Percentiles rank a stretch among this genome's conserved stretches.
Conservation (phyloP, 1,139 yeast genomes). For the Kodamaea anthophila region DNA sequence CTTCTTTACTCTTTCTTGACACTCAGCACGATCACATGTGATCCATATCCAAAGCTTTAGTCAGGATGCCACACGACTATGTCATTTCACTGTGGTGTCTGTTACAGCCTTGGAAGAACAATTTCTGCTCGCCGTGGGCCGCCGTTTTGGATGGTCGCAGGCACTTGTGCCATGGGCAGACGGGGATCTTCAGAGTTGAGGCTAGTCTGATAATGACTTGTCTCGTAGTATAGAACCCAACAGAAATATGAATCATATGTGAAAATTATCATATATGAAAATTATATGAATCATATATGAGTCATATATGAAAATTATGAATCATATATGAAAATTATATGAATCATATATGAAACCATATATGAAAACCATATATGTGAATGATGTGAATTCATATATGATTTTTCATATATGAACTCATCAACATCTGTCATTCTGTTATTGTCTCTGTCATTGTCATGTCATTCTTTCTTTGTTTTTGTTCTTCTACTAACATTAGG, state of each 20-base stretch:
- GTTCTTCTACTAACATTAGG: constrained; percentile 72
- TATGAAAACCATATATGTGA: too few relatives aligned
- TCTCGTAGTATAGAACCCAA: constrained; percentile 76
- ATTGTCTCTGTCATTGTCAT: constrained; percentile 7
- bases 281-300: too few relatives aligned
- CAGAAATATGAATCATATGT: too few relatives aligned
- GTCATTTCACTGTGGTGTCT: constrained; percentile 50
- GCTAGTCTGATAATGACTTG: constrained; percentile 32
- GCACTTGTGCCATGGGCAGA: constrained; percentile 27
- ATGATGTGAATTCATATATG: too few relatives aligned
- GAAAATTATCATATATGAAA: too few relatives aligned
- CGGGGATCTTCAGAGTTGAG: constrained; percentile 65
- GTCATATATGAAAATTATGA: too few relatives aligned
- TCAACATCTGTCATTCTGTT: too few relatives aligned
- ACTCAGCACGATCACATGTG: too few relatives aligned
- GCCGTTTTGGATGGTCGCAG: constrained; percentile 44
- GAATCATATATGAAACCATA: too few relatives aligned
- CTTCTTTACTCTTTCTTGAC: too few relatives aligned
- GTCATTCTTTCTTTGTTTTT: constrained; percentile 7
- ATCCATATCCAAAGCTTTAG: constrained; percentile 64
- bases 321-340: too few relatives aligned
- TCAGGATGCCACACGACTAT: constrained; percentile 53
- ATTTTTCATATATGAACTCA: constrained; percentile 1
- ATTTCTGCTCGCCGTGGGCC: constrained; percentile 50
- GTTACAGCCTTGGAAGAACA: constrained; percentile 95